phyloP scores from a whole-genome alignment of 495 filamentous ascomycete species.

The Penicillium soppii region DNA sequence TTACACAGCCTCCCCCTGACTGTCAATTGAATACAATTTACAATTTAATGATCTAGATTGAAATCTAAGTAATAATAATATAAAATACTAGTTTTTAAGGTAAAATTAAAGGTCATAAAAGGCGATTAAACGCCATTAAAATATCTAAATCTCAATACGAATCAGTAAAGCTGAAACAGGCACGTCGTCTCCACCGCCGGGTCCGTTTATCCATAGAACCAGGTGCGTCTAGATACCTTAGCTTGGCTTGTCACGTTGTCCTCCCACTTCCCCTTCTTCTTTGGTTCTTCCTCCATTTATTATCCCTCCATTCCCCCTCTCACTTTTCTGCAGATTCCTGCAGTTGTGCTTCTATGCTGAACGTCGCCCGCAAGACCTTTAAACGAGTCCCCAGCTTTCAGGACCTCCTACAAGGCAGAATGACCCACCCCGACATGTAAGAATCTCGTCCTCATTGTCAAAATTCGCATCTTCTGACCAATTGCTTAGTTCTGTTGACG shows the following conservation, averaged over 20 bases:
- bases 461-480: slow-evolving; percentile 18
- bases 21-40: not conserved
- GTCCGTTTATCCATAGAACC: slow-evolving; percentile 18
- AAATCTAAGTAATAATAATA: not conserved
- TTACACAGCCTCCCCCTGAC: slow-evolving; percentile 9
- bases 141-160: slow-evolving; percentile 1
- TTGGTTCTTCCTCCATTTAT: slow-evolving; percentile 22
- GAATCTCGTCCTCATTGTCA: slow-evolving; percentile 12
- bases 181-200: slow-evolving; percentile 23
- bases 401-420: slow-evolving; percentile 59
- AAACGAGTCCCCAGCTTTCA: slow-evolving; percentile 60
- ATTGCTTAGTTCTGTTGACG: slow-evolving; percentile 76
- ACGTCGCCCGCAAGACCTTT: slow-evolving; percentile 50
- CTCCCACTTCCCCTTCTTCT: slow-evolving; percentile 24
- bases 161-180: slow-evolving; percentile 43
- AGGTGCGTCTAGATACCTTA: slow-evolving; percentile 20
- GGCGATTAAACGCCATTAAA: not conserved
- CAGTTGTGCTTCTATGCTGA: slow-evolving; percentile 49
- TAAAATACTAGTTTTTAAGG: not conserved
- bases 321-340: slow-evolving; percentile 26
- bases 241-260: slow-evolving; percentile 32
- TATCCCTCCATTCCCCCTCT: slow-evolving; percentile 18
- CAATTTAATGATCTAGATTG: slow-evolving; percentile 3
- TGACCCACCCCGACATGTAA: slow-evolving; percentile 57
- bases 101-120: not conserved